Base-by-base conservation (phyloP, 1,284 basidiomycete genomes). In the Singerocomus rubriflavus region DNA sequence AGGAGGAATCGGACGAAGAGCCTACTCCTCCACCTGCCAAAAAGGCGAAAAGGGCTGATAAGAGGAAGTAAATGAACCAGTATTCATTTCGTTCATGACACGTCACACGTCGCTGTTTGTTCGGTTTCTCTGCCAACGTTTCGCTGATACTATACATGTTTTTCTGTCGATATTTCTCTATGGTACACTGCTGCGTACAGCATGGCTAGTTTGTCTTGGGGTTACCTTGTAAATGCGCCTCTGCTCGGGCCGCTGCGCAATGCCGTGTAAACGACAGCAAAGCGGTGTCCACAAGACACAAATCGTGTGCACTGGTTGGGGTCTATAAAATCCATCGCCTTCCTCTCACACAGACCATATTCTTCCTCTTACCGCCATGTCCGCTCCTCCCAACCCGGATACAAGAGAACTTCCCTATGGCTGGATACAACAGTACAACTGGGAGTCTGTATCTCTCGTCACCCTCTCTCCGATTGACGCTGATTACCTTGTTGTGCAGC, bases 401-500 rank as follows among this genome's bases (percentile, higher is more conserved):
- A 66, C 66, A n/a, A 77, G 85, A 41, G 70, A 73, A 6, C 72
- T 89, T 0, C 86, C 87, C 16, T 72, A 72, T 6, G 88, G 88
- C 25, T 90, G 86, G 85, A 73, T 81, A 26, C 67, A 77, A 30
- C 85, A 88, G 61, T 90, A 74, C 62, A 85, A 90, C 59, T 52
- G 66, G 48, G 83, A 82, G 85, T 89, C 62, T 46, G 82, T 74
- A 51, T 49, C 39, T 57, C 53, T 44, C 45, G 17, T 45, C 37
- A 29, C 40, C 39, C 53, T 58, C 54, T 55, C 40, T 16, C 47
- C 56, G 49, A 55, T 56, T 27, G 39, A 29, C 30, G 41, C 51
- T 57, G 53, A 64, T 56, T 48, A 60, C 57, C 61, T 52, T 51
- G 25, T 47, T 54, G 36, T 56, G 27, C 63, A 88, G 85, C 52